These are phyloP conservation scores for Talaromyces funiculosus DNA, from an alignment of 2,329 filamentous ascomycete species.

Conservation along the genomic window DNA sequence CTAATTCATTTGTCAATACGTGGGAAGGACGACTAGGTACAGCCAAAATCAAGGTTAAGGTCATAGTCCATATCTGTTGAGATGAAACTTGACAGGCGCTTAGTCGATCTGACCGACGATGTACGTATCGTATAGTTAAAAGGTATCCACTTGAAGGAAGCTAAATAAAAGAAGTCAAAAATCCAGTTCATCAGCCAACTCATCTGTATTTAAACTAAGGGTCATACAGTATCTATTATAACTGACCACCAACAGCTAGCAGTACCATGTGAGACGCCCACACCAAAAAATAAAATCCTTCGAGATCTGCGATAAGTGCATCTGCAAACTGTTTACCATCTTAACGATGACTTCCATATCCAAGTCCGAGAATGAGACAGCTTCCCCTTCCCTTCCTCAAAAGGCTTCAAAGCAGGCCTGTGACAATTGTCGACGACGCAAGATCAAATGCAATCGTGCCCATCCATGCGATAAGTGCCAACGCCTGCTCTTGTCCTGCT, in stretches of 20 bases:
- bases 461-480: conserved; percentile 38
- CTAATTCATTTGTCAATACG: not conserved
- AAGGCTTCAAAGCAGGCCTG: conserved; percentile 33
- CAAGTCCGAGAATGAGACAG: not conserved
- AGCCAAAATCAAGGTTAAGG: conserved; percentile 1
- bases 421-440: conserved; percentile 38
- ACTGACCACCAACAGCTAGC: not conserved
- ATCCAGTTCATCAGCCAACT: not conserved
- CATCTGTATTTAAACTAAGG: not conserved
- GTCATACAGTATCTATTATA: not conserved
- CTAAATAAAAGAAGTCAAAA: not conserved
- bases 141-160: conserved; percentile 1
- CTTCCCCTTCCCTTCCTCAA: conserved; percentile 5
- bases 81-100: not conserved
- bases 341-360: not conserved
- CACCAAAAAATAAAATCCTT: not conserved
- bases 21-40: not conserved
- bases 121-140: conserved; percentile 1
- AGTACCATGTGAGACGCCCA: not conserved
- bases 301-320: not conserved
- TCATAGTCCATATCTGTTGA: not conserved
- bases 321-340: not conserved
- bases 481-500: conserved; percentile 32
- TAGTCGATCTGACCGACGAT: not conserved
- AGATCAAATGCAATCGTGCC: conserved; percentile 39